A percentile compares a stretch with the other conserved stretches of the same genome.
Evolutionary conservation across 805 yeast species (phyloP).

Genomic region (Wickerhamiella lipophila): DNA sequence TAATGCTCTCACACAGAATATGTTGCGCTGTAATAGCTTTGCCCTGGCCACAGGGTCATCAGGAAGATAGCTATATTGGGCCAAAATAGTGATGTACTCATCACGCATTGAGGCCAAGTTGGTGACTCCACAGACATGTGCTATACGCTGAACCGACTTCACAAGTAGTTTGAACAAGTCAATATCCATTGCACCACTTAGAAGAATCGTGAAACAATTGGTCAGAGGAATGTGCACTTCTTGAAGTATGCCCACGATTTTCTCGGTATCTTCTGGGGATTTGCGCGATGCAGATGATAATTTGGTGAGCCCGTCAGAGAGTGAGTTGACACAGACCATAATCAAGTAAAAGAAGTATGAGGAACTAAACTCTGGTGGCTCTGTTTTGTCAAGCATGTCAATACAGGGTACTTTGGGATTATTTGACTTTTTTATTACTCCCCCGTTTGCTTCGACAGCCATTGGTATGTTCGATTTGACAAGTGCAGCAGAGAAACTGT

Average conservation of each 20-base stretch:
- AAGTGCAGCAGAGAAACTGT: conserved; percentile 15
- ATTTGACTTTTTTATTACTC: conserved; percentile 13
- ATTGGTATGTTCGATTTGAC: conserved; percentile 7
- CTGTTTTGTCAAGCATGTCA: conserved; percentile 69
- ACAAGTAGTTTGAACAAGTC: conserved; percentile 56
- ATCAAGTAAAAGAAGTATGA: conserved; percentile 52
- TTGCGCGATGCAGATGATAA: conserved; percentile 22
- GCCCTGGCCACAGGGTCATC: conserved; percentile 12
- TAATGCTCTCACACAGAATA: conserved; percentile 66
- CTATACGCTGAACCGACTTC: conserved; percentile 63
- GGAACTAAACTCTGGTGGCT: conserved; percentile 56
- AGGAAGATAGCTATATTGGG: conserved; percentile 17
- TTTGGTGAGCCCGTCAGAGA: conserved; percentile 49
- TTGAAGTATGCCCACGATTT: conserved; percentile 9
- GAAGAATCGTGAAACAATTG: conserved; percentile 36
- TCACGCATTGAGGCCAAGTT: conserved; percentile 46
- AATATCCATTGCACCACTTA: conserved; percentile 56
- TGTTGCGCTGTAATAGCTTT: conserved; percentile 48
- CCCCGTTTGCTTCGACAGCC: neutral
- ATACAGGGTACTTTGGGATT: conserved; percentile 36
- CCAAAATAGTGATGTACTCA: conserved; percentile 32
- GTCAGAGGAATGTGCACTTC: conserved; percentile 27
- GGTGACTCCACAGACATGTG: conserved; percentile 74
- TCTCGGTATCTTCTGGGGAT: conserved; percentile 4
- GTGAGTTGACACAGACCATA: conserved; percentile 37